Conservation (phyloP, 2,329 filamentous ascomycete genomes). For the Blastomyces silverae region DNA sequence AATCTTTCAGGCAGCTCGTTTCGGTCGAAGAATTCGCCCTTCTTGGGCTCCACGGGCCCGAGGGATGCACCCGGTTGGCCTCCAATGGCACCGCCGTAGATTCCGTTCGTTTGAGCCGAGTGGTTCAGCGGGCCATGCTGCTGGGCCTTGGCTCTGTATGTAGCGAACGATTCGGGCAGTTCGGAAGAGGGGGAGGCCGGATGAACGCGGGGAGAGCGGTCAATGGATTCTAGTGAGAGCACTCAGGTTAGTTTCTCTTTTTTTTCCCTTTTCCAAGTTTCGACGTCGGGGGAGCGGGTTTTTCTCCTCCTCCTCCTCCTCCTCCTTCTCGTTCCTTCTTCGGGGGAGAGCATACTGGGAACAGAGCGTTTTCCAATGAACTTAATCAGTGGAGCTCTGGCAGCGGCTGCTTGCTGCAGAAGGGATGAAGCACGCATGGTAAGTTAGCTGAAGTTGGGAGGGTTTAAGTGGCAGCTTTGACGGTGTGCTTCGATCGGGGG, state of each 20-base stretch:
- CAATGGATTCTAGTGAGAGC: conserved; percentile 34
- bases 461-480: conserved; percentile 18
- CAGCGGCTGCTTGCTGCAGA: conserved; percentile 34
- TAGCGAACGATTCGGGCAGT: conserved; percentile 56
- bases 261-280: background rate
- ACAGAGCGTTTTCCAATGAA: conserved; percentile 45
- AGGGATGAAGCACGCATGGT: conserved; percentile 41
- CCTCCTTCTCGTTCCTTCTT: too few species aligned
- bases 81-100: conserved; percentile 46
- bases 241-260: background rate
- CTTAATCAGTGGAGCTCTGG: conserved; percentile 45
- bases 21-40: conserved; percentile 80
- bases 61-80: conserved; percentile 61
- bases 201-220: conserved; percentile 54
- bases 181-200: conserved; percentile 50
- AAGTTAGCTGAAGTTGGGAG: conserved; percentile 15
- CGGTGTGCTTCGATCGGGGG: conserved; percentile 2
- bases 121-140: conserved; percentile 55
- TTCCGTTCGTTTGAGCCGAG: conserved; percentile 30
- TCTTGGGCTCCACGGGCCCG: conserved; percentile 62
- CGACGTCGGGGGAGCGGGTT: background rate
- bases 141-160: conserved; percentile 57
- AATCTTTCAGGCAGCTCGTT: conserved; percentile 81
- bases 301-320: background rate
- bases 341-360: conserved; percentile 35